Evolutionary conservation across 2,329 filamentous ascomycete genomes (phyloP), one percentile per base, ranked within the genome.

Genomic region (Talaromyces marneffei): DNA sequence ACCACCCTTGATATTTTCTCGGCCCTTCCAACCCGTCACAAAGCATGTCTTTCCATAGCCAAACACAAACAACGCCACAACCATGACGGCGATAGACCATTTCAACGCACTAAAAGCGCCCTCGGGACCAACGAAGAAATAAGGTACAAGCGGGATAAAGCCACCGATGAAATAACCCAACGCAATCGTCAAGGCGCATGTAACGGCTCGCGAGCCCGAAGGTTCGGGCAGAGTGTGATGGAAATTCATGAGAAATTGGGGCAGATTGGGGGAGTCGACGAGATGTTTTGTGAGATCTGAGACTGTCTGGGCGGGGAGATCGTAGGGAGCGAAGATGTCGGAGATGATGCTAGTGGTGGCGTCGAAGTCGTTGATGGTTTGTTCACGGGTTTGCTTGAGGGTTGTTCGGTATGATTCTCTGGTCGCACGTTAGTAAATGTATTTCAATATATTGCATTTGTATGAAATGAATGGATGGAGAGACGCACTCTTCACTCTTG

Each of bases 51-150:
- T 83, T 33, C 74, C 73, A 64, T 79, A 83, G 0, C 82, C 82
- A 62, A 84, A 84, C 7, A 77, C 54, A 53, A 83, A 72, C 29
- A 84, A 69, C 1, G 80, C 77, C 20, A 82, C 64, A 1, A 72
- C 75, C 65, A 82, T 83, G 16, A 82, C 77, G n/a, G 75, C 78
- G 57, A 83, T 81, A n/a, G 79, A 82, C 67, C 76, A 77, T 63
- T 77, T 78, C 46, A 87, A 66, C 82, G 93, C 64, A 88, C 96
- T 73, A 92, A 93, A 80, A 81, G 89, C 64, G 91, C 97, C 74
- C 87, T 92, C 48, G 80, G 86, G 66, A 83, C 91, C 60, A 84
- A 95, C 65, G 87, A 76, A 76, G 64, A 84, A 83, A 67, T 84
- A 84, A 0, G 82, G 82, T 0, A 83, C 72, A 65, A 84, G 75